These are phyloP conservation scores for Mortierella sp. DNA, from an alignment of 371 early-diverging fungal genomes.

Conservation along the genomic window DNA sequence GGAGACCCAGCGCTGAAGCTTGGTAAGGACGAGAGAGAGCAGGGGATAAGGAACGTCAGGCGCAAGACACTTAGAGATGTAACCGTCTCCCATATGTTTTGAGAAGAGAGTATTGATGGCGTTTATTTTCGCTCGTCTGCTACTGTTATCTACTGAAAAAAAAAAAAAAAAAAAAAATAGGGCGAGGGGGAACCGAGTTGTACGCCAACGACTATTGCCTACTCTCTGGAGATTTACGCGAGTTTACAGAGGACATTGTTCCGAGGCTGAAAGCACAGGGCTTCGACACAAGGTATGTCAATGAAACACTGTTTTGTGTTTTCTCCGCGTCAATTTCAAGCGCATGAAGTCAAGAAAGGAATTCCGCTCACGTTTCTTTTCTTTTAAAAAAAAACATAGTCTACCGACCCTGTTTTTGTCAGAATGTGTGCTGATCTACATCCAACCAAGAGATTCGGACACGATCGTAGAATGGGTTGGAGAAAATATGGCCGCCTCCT, in stretches of 20 bases:
- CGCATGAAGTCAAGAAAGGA: too few species aligned
- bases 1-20: slow-evolving; percentile 59
- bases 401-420: slow-evolving; percentile 90
- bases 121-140: background rate
- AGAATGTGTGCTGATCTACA: slow-evolving; percentile 94
- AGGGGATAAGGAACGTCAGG: too few species aligned
- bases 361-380: too few species aligned
- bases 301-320: too few species aligned
- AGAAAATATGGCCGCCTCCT: slow-evolving; percentile 55
- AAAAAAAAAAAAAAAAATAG: too few species aligned
- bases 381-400: too few species aligned
- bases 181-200: slow-evolving; percentile 80
- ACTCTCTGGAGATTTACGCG: slow-evolving; percentile 85
- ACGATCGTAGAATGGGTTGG: slow-evolving; percentile 80
- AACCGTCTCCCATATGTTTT: too few species aligned
- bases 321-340: too few species aligned
- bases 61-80: too few species aligned
- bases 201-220: slow-evolving; percentile 74
- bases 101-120: too few species aligned
- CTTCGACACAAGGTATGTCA: slow-evolving; percentile 67
- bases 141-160: too few species aligned
- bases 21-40: too few species aligned
- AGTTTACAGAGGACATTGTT: slow-evolving; percentile 67
- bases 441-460: slow-evolving; percentile 74
- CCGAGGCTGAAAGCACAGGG: slow-evolving; percentile 71